Conservation (phyloP, 2,329 filamentous ascomycete genomes). For the Golovinomyces cichoracearum region DNA sequence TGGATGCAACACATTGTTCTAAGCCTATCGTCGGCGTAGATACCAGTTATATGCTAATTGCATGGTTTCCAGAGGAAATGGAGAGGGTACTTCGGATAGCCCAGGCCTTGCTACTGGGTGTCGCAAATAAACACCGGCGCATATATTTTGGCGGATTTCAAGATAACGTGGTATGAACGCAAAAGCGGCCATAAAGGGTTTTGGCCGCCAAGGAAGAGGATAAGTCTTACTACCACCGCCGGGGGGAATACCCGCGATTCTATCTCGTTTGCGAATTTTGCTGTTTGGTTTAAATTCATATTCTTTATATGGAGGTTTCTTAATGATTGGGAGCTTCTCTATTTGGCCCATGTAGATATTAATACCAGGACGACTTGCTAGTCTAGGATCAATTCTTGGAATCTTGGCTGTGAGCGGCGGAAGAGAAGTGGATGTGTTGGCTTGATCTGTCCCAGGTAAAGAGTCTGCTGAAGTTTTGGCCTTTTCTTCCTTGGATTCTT, state of each 20-base stretch:
- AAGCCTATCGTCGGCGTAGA: slow-evolving; percentile 21
- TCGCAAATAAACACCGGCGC: slow-evolving; percentile 76
- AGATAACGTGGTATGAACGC: slow-evolving; percentile 87
- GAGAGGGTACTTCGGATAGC: slow-evolving; percentile 57
- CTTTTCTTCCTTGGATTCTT: not conserved
- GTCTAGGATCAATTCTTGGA: not conserved
- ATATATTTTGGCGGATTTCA: slow-evolving; percentile 94
- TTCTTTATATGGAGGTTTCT: not conserved
- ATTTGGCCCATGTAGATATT: slow-evolving; percentile 1
- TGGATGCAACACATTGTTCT: too few relatives aligned
- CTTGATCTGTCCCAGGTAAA: not conserved
- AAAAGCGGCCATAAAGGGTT: slow-evolving; percentile 71
- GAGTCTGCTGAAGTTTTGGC: not conserved
- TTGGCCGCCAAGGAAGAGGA: slow-evolving; percentile 66
- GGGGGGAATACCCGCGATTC: not conserved
- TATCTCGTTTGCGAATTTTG: not conserved
- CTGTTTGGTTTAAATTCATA: not conserved
- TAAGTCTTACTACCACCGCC: slow-evolving; percentile 29
- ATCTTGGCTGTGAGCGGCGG: not conserved
- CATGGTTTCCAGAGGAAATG: slow-evolving; percentile 42
- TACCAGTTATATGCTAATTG: slow-evolving; percentile 91
- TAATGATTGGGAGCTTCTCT: not conserved
- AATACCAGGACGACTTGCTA: not conserved
- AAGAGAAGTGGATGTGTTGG: not conserved
- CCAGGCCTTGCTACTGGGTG: slow-evolving; percentile 78